Conservation (phyloP, 805 yeast genomes). For the Wickerhamiella siamensis region DNA sequence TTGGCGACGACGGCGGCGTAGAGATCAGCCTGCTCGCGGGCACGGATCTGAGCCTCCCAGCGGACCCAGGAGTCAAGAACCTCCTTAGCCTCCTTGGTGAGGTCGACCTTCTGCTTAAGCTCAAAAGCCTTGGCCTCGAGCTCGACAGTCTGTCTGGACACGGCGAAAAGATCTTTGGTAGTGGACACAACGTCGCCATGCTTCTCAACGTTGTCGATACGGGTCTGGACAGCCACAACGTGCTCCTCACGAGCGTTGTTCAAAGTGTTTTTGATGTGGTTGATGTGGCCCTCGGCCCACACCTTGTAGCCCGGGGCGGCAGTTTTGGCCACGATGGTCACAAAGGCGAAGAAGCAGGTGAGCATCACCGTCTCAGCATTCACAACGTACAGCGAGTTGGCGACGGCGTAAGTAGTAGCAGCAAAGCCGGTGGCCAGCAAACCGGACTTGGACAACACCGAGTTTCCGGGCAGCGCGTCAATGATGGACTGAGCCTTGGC, state of each 20-base stretch:
- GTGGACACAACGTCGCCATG: constrained; percentile 83
- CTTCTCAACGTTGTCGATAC: constrained; percentile 78
- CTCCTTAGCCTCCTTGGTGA: constrained; percentile 81
- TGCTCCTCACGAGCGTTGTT: constrained; percentile 82
- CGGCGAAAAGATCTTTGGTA: constrained; percentile 81
- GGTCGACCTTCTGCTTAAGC: constrained; percentile 78
- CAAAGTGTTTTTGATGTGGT: constrained; percentile 65
- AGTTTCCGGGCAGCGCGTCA: constrained; percentile 87
- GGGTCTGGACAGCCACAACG: constrained; percentile 80
- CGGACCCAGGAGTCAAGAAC: constrained; percentile 98
- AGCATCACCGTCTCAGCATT: constrained; percentile 88
- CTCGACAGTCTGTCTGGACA: constrained; percentile 92
- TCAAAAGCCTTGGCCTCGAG: constrained; percentile 90
- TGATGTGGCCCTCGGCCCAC: constrained; percentile 79
- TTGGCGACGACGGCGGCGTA: constrained; percentile 74
- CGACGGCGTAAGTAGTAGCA: constrained; percentile 84
- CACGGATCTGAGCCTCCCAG: constrained; percentile 93
- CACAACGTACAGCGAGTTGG: constrained; percentile 81
- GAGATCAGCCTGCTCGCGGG: constrained; percentile 86
- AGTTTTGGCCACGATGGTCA: constrained; percentile 64
- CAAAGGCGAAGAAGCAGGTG: constrained; percentile 63
- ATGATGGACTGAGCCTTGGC: constrained; percentile 79
- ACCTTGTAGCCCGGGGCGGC: constrained; percentile 91
- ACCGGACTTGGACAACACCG: constrained; percentile 81
- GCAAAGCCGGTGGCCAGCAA: constrained; percentile 89